These are phyloP conservation scores for Tolypocladium capitatum DNA, from an alignment of 2,329 filamentous ascomycete genomes.

Conservation along the genomic window DNA sequence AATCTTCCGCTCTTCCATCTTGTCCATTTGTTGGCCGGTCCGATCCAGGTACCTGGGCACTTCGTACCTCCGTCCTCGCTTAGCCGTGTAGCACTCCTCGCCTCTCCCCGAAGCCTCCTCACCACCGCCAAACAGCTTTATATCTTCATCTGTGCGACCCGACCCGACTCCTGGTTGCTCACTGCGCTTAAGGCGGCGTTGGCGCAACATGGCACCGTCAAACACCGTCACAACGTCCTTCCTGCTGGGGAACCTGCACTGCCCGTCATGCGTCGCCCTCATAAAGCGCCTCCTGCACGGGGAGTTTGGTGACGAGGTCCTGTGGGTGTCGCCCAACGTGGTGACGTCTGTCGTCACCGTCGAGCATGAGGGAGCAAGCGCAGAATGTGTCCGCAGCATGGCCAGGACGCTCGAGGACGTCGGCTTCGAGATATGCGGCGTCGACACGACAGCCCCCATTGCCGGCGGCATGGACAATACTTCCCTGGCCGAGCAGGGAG, in stretches of 20 bases:
- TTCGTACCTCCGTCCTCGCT: background rate
- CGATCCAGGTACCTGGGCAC: background rate
- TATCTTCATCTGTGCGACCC: background rate
- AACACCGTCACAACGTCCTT: conserved; percentile 41
- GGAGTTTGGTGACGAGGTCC: conserved; percentile 30
- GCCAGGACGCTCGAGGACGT: conserved; percentile 36
- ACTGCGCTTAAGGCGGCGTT: background rate
- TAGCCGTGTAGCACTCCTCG: background rate
- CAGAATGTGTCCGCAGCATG: conserved; percentile 29
- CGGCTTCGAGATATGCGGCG: conserved; percentile 45
- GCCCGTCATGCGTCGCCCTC: conserved; percentile 56
- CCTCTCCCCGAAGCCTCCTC: background rate
- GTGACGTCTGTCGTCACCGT: conserved; percentile 57
- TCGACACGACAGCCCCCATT: conserved; percentile 24
- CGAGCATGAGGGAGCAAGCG: conserved; percentile 31
- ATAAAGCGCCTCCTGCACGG: conserved; percentile 47
- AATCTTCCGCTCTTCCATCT: background rate
- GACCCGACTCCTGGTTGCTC: background rate
- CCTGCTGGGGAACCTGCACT: conserved; percentile 64
- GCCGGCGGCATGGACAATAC: conserved; percentile 14
- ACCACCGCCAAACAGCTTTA: background rate
- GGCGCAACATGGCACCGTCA: conserved; percentile 13
- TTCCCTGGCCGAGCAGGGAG: conserved; percentile 9
- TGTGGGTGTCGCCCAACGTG: conserved; percentile 55
- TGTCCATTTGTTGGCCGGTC: background rate